Evolutionary conservation across 108 stramenopile genomes (phyloP).

Genomic region (Skeletonema marinoi): DNA sequence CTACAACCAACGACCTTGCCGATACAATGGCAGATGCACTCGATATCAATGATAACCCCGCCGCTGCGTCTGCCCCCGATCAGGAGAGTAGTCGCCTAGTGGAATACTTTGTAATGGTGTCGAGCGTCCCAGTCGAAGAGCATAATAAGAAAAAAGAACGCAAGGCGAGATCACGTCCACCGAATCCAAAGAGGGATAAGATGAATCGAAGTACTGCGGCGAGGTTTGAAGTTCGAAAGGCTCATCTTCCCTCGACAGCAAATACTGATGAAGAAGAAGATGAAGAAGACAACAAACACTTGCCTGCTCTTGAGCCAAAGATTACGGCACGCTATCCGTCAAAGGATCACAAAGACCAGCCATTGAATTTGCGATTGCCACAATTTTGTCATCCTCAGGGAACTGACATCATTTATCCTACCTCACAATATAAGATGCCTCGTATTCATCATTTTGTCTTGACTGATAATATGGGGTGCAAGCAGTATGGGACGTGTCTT

Average conservation of each 20-base stretch:
- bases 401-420: conserved; percentile 56
- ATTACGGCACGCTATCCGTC: conserved; percentile 78
- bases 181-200: conserved; percentile 24
- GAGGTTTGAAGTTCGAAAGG: conserved; percentile 24
- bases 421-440: conserved; percentile 65
- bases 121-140: conserved; percentile 45
- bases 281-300: conserved; percentile 3
- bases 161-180: conserved; percentile 24
- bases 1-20: background rate
- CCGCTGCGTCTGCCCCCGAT: background rate
- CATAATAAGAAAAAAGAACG: conserved; percentile 12
- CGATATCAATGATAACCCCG: background rate
- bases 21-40: background rate
- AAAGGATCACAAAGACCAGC: conserved; percentile 61
- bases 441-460: conserved; percentile 78
- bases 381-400: conserved; percentile 80
- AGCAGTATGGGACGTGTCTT: conserved; percentile 79
- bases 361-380: conserved; percentile 72
- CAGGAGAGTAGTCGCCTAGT: conserved; percentile 46
- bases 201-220: conserved; percentile 32
- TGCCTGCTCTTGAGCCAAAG: conserved; percentile 42
- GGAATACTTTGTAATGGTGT: conserved; percentile 86
- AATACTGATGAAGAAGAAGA: background rate
- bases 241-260: conserved; percentile 4
- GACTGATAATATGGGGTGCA: conserved; percentile 77